A percentile compares a stretch with the other conserved stretches of the same genome.
These are phyloP conservation scores for Stagonosporopsis cucurbitacearum DNA, from an alignment of 2,329 filamentous ascomycete species.

Conservation along the genomic window DNA sequence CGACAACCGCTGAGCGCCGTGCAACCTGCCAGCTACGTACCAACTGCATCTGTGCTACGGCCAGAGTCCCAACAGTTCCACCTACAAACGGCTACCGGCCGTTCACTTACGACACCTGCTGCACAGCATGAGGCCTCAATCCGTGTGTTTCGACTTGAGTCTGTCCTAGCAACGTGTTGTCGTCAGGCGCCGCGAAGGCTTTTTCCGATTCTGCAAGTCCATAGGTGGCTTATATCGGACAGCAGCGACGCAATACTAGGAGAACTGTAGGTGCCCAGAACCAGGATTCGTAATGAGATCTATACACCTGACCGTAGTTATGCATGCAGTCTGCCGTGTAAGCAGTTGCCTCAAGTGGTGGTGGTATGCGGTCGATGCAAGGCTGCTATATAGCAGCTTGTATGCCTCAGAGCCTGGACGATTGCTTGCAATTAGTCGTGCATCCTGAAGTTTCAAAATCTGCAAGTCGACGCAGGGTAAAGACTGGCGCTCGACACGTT, in stretches of 20 bases:
- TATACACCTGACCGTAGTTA: conserved; percentile 7
- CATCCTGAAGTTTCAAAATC: conserved; percentile 29
- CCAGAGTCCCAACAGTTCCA: conserved; percentile 41
- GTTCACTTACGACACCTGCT: conserved; percentile 24
- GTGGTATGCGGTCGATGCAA: conserved; percentile 23
- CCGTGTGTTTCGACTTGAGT: conserved; percentile 17
- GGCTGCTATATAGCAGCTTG: conserved; percentile 25
- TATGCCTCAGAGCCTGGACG: conserved; percentile 14
- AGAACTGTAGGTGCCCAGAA: neutral
- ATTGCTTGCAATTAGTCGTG: conserved; percentile 24
- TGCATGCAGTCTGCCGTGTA: conserved; percentile 12
- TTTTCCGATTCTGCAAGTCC: conserved; percentile 32
- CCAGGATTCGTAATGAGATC: neutral
- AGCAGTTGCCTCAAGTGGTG: conserved; percentile 8
- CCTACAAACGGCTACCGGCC: conserved; percentile 27
- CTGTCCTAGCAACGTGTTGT: conserved; percentile 35
- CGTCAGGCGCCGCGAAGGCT: conserved; percentile 21
- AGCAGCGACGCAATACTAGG: conserved; percentile 3
- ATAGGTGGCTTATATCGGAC: conserved; percentile 35
- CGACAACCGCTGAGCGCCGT: conserved; percentile 10
- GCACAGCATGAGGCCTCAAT: conserved; percentile 31
- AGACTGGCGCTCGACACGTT: neutral
- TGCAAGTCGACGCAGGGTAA: conserved; percentile 25
- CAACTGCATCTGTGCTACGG: conserved; percentile 33
- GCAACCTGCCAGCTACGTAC: conserved; percentile 18